Base-by-base conservation (phyloP, 2,329 filamentous ascomycete genomes). In the Cladobotryum protrusum region DNA sequence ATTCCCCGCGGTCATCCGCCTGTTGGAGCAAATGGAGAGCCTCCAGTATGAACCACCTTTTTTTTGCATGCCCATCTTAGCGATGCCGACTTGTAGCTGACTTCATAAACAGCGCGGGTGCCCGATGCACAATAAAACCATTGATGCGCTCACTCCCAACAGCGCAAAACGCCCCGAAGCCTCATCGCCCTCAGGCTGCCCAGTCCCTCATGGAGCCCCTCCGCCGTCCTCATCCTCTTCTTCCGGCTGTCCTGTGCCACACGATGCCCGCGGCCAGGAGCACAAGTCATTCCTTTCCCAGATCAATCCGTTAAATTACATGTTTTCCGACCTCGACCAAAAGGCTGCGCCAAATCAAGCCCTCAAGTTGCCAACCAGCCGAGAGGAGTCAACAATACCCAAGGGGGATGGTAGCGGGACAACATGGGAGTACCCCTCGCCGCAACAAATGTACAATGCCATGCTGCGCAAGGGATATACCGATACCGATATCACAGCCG, bases 361-460 rank as follows among this genome's bases (percentile, higher is more conserved):
- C 4, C 70, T 87, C 20, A 74, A 77, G 19, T 81, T 99, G 1
- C 87, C 91, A 0, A 86, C 91, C 2, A 79, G 83, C 6, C 87
- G 93, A 59, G 90, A 96, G 68, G 72, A 79, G 29, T 95, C 89
- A 1, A 90, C 91, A 1, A 99, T 99, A 59, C 93, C 93, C n/a
- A 87, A 87, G 59, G 89, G 87, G 61, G 83, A 86, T 52, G 79
- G 82, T 43, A 78, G 84, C 47, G 81, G 83, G 43, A 95, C 88
- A 7, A 39, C 50, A 62, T 99, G 93, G 93, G 93, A 97, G 69
- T 99, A 99, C 65, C 93, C 93, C 0, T 96, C 90, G 0, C 92
- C 93, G 0, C 93, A 99, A 72, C 93, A 99, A 70, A 99, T 99
- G 93, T 99, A 97, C 77, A 97, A 99, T 63, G 93, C 93, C 7